Conservation (phyloP, 345 rosid genomes). For the Populus simonii region DNA sequence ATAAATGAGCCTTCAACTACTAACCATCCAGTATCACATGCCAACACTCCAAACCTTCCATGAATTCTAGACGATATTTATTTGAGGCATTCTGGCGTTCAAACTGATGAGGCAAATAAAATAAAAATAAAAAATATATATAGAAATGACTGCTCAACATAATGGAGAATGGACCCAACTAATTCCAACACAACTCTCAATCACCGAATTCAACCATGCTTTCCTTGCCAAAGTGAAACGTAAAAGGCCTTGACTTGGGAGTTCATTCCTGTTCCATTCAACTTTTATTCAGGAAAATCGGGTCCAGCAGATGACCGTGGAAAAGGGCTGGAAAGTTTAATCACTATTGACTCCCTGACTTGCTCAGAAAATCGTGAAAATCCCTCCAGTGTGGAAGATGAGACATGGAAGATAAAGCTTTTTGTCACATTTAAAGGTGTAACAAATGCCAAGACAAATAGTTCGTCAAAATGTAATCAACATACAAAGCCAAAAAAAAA, state of each 20-base stretch:
- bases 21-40: conserved; percentile 1
- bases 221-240: conserved; percentile 2
- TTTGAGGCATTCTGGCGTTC: conserved; percentile 7
- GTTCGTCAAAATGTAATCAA: neutral
- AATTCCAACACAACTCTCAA: neutral
- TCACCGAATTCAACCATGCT: neutral
- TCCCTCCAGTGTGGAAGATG: neutral
- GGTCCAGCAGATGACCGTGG: neutral
- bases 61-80: neutral
- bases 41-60: neutral
- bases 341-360: neutral
- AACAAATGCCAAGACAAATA: neutral
- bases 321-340: neutral
- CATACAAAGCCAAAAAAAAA: neutral
- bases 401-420: neutral
- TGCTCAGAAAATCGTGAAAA: neutral
- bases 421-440: neutral
- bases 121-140: neutral
- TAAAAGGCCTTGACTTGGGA: neutral
- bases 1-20: conserved; percentile 5
- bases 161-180: neutral
- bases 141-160: neutral
- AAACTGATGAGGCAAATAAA: conserved; percentile 4
- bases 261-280: neutral
- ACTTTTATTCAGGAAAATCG: neutral